phyloP scores from a whole-genome alignment of 768 basidiomycete species.

The Agaricus sinodeliciosus region DNA sequence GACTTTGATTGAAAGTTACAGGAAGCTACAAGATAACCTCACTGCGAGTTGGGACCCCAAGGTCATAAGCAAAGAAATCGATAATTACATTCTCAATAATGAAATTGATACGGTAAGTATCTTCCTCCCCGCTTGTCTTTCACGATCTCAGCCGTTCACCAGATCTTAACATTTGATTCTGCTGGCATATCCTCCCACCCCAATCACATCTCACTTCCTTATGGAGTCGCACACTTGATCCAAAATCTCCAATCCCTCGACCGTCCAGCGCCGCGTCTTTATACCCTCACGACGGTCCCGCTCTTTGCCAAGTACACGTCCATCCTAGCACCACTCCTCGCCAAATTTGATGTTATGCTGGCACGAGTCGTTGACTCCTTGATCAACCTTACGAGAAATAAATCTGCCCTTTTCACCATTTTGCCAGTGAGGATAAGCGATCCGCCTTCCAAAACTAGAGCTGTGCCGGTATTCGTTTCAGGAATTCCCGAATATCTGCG shows the following conservation, averaged over 20 bases:
- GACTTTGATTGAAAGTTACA: conserved; percentile 14
- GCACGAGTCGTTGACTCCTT: background rate
- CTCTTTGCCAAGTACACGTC: conserved; percentile 56
- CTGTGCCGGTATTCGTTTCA: conserved; percentile 46
- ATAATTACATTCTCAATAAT: conserved; percentile 50
- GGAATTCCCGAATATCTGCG: conserved; percentile 47
- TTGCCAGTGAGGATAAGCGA: background rate
- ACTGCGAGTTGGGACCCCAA: conserved; percentile 55
- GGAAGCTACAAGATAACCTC: conserved; percentile 72
- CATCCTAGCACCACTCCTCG: conserved; percentile 40
- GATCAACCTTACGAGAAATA: conserved; percentile 11
- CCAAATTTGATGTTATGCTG: conserved; percentile 37
- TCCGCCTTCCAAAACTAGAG: background rate
- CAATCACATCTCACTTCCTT: conserved; percentile 72
- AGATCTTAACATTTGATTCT: conserved; percentile 86
- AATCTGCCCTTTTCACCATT: conserved; percentile 11
- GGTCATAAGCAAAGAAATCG: conserved; percentile 51
- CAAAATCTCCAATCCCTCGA: conserved; percentile 15
- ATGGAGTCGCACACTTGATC: conserved; percentile 44
- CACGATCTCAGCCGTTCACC: background rate
- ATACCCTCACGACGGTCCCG: conserved; percentile 54
- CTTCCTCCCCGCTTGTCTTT: conserved; percentile 14
- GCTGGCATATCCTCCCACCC: conserved; percentile 78
- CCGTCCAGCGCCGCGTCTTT: conserved; percentile 34
- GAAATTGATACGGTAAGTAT: conserved; percentile 51